Base-by-base conservation (phyloP, 2,329 filamentous ascomycete genomes). In the Samsoniella hepiali region DNA sequence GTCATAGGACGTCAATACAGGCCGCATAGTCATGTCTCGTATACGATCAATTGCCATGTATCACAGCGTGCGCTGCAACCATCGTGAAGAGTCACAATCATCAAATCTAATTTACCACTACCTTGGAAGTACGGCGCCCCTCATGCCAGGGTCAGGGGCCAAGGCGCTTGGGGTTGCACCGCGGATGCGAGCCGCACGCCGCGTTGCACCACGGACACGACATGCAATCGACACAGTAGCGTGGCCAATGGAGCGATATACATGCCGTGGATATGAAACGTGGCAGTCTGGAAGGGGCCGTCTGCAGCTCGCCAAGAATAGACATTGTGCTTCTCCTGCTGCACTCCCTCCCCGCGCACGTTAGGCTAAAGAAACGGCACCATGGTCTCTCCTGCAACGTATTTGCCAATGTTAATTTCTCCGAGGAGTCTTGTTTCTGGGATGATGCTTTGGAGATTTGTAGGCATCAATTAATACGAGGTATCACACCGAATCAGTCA, bases 191-290 rank as follows among this genome's bases (percentile, higher is more conserved):
- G 34, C 56, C 56, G 62, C 56, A 27, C 34, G 31, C 55, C 56
- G 56, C 55, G 55, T 58, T 56, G 5, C 62, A 63, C 62, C 5
- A 44, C 62, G 7, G 56, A 63, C 62, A 63, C 62, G 62, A 54
- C 49, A 60, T 32, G 5, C 50, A 11, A 31, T 9, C 1, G 11
- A 54, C 22, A 3, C 42, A 31, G 13, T 22, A 8, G 17, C n/a
- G 17, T 22, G 40, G 15, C 58, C 32, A 62, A 63, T 58, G 32
- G 27, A 50, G 44, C 34, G 34, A 2, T 4, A 5, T 32, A 4
- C 10, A 49, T 27, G 34, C 10, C 6, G 22, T 56, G 15, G 5
- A 36, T 32, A 42, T 63, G 62, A 63, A 59, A 63, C 62, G 55
- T 57, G 60, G 60, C 60, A 57, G 53, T 22, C n/a, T 44, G 27